Evolutionary conservation across 352 stramenopile genomes (phyloP).

Genomic region (Thalassiosira exigua): DNA sequence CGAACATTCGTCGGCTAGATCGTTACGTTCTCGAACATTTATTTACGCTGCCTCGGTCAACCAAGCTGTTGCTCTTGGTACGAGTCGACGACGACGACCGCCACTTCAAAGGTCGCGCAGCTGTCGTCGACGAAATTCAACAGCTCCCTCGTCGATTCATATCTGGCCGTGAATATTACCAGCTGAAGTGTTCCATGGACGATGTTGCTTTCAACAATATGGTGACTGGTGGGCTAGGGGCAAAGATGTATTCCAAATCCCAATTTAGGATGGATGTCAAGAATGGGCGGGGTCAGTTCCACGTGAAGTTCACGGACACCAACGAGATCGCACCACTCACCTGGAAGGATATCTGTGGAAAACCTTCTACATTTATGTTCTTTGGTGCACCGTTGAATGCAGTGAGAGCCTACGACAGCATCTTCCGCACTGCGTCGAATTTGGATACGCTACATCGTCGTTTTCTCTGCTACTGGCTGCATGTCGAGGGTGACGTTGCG

Average conservation of each 20-base stretch:
- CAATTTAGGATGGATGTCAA: neutral
- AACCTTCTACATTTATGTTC: slow-evolving; percentile 21
- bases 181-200: neutral
- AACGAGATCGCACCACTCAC: too few species aligned
- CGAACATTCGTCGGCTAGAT: neutral
- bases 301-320: neutral
- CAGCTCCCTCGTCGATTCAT: neutral
- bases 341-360: neutral
- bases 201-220: neutral
- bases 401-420: neutral
- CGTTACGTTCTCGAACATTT: slow-evolving; percentile 12
- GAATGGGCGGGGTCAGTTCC: neutral
- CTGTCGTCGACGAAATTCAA: neutral
- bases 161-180: neutral
- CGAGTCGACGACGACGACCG: neutral
- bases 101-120: neutral
- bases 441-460: neutral
- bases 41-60: neutral
- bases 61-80: neutral
- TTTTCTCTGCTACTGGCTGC: neutral
- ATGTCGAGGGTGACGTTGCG: neutral
- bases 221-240: neutral
- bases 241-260: neutral
- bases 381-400: slow-evolving; percentile 10
- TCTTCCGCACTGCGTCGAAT: neutral